Conservation (phyloP, 768 basidiomycete genomes). For the Podaxis sp. region DNA sequence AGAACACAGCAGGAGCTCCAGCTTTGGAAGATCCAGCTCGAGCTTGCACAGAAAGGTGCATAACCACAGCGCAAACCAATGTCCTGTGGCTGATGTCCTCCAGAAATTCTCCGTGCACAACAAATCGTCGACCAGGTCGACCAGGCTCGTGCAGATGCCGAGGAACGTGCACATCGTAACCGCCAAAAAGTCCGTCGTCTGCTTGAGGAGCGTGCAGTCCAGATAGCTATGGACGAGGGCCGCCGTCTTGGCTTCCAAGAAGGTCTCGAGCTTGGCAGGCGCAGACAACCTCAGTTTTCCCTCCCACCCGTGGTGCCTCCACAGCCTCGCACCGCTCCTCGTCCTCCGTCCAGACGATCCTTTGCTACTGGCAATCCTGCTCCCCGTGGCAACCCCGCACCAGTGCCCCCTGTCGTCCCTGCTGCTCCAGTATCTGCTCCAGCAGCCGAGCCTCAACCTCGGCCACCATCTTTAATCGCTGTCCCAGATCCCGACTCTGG, state of each 20-base stretch:
- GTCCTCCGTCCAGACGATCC: background rate
- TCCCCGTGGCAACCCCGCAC: background rate
- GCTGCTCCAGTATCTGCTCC: conserved; percentile 18
- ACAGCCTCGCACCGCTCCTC: background rate
- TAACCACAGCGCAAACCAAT: background rate
- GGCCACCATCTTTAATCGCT: conserved; percentile 15
- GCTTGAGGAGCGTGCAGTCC: conserved; percentile 45
- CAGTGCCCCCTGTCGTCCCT: background rate
- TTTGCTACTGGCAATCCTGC: background rate
- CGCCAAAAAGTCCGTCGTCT: conserved; percentile 46
- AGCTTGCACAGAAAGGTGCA: conserved; percentile 52
- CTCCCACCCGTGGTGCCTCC: background rate
- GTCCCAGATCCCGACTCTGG: conserved; percentile 17
- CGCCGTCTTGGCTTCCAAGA: conserved; percentile 50
- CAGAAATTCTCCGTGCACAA: conserved; percentile 57
- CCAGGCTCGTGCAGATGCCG: conserved; percentile 47
- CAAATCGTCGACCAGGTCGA: conserved; percentile 49
- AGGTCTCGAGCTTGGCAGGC: conserved; percentile 35
- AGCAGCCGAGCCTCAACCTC: conserved; percentile 24
- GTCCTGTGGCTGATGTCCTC: conserved; percentile 1
- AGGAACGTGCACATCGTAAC: conserved; percentile 43
- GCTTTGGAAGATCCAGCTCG: conserved; percentile 58
- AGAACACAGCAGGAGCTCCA: conserved; percentile 46
- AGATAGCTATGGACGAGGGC: conserved; percentile 55
- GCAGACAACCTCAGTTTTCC: conserved; percentile 12